Evolutionary conservation across 108 stramenopile genomes (phyloP).

Genomic region (Licmophora abbreviata): DNA sequence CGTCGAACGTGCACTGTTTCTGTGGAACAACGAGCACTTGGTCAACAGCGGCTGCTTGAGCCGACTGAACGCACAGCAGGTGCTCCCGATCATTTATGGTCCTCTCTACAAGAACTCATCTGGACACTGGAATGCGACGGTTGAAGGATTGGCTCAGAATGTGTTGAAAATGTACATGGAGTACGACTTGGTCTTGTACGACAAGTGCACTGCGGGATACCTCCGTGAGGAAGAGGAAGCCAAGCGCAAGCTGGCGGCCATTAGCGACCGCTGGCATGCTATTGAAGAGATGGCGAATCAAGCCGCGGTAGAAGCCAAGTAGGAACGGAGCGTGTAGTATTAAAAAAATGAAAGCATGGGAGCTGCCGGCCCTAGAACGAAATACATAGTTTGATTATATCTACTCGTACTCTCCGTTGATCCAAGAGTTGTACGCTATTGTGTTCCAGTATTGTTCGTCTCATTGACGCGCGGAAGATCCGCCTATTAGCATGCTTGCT

Average conservation of each 20-base stretch:
- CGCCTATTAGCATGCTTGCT: no score
- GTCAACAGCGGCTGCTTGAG: constrained; percentile 83
- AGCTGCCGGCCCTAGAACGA: no score
- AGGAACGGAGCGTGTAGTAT: no score
- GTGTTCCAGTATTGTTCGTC: no score
- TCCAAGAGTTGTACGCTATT: no score
- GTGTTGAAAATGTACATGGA: constrained; percentile 96
- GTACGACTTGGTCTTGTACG: constrained; percentile 82
- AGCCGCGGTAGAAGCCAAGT: no score
- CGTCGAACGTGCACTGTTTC: constrained; percentile 92
- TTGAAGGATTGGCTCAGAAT: constrained; percentile 95
- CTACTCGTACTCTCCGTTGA: no score
- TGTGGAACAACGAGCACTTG: constrained; percentile 98
- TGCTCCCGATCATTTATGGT: constrained; percentile 93
- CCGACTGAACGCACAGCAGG: constrained; percentile 78
- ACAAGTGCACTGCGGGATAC: constrained; percentile 81
- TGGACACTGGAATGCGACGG: constrained; percentile 99
- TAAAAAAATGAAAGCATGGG: no score
- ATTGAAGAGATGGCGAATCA: constrained; percentile 70
- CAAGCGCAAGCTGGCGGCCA: constrained; percentile 68
- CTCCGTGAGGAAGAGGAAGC: constrained; percentile 86
- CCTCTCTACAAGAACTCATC: constrained; percentile 88
- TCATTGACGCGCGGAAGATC: no score
- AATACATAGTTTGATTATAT: no score
- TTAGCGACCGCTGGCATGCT: constrained; percentile 61